These are phyloP conservation scores for Cudoniella acicularis DNA, from an alignment of 495 filamentous ascomycete genomes.

Conservation along the genomic window DNA sequence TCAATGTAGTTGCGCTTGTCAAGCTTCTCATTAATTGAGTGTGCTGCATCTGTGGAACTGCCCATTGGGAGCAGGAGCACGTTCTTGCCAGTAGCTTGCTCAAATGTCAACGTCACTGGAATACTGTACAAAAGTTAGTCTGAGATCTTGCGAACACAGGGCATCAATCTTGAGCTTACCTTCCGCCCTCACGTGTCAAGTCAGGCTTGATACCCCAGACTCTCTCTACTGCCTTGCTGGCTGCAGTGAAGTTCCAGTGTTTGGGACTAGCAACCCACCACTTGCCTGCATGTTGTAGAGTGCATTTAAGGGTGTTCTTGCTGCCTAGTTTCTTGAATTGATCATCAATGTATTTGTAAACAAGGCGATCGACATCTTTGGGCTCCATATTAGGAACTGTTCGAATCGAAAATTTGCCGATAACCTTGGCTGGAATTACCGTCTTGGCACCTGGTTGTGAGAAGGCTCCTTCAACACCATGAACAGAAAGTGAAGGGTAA, in stretches of 20 bases:
- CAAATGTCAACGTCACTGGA: constrained; percentile 93
- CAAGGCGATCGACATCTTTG: constrained; percentile 76
- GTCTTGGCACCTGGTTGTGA: constrained; percentile 94
- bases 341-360: constrained; percentile 73
- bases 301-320: constrained; percentile 85
- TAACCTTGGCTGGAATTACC: constrained; percentile 95
- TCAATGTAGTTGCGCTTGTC: constrained; percentile 97
- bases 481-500: constrained; percentile 89
- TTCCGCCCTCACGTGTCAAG: constrained; percentile 93
- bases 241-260: constrained; percentile 97
- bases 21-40: constrained; percentile 97
- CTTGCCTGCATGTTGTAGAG: constrained; percentile 82
- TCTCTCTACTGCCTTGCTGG: constrained; percentile 84
- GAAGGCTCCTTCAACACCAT: constrained; percentile 95
- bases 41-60: constrained; percentile 90
- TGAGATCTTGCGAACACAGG: not conserved
- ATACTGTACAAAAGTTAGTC: constrained; percentile 55
- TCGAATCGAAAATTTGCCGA: constrained; percentile 95
- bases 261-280: constrained; percentile 98
- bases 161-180: constrained; percentile 45
- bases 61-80: constrained; percentile 95
- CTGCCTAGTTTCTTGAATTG: constrained; percentile 78
- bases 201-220: constrained; percentile 93
- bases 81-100: constrained; percentile 98
- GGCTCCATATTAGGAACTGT: constrained; percentile 98